Conservation (phyloP, 352 stramenopile genomes). For the Aphanomyces astaci region DNA sequence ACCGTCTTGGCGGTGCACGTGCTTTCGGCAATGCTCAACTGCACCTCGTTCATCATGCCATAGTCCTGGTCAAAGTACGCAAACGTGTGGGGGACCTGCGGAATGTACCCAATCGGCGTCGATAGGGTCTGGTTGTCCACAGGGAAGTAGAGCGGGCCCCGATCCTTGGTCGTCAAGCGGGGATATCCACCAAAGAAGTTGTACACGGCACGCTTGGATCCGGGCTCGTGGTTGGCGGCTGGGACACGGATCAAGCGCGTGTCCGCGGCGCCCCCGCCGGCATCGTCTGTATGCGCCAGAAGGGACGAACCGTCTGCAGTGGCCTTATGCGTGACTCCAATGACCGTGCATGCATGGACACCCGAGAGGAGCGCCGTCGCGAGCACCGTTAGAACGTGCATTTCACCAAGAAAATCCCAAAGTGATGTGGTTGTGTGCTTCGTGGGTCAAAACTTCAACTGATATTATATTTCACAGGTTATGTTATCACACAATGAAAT, state of each 20-base stretch:
- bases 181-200: constrained; percentile 51
- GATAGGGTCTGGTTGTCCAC: constrained; percentile 30
- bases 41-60: constrained; percentile 92
- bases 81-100: constrained; percentile 88
- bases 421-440: not conserved
- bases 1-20: constrained; percentile 85
- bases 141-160: constrained; percentile 58
- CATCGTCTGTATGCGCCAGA: constrained; percentile 84
- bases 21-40: constrained; percentile 91
- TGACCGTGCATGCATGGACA: constrained; percentile 70
- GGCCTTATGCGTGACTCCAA: constrained; percentile 70
- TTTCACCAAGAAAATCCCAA: not conserved
- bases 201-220: constrained; percentile 37
- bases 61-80: constrained; percentile 93
- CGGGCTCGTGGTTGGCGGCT: constrained; percentile 48
- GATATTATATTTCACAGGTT: constrained; percentile 12
- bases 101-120: constrained; percentile 72
- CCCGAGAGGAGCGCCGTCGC: not conserved
- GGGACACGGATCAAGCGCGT: constrained; percentile 87
- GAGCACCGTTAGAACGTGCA: not conserved
- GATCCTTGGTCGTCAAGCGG: constrained; percentile 55
- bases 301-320: constrained; percentile 77
- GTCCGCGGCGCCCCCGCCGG: constrained; percentile 70
- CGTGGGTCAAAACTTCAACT: constrained; percentile 12
- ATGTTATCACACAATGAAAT: no score